phyloP scores from a whole-genome alignment of 345 rosid genomes.

The Limnanthes douglasii region DNA sequence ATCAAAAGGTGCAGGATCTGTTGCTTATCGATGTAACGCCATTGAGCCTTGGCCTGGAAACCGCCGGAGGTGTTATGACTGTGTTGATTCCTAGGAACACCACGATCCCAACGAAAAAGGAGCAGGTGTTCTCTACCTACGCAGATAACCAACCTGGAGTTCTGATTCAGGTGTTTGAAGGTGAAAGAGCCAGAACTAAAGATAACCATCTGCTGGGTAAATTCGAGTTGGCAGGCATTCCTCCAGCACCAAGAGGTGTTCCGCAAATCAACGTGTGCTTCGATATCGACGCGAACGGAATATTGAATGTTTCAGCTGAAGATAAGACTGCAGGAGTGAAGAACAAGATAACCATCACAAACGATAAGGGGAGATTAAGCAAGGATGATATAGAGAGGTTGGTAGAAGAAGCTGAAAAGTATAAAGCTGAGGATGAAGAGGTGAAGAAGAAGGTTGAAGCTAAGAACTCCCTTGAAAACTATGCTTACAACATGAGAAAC shows the following conservation, averaged over 20 bases:
- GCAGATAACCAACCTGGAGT: slow-evolving; percentile 46
- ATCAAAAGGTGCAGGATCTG: neutral
- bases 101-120: slow-evolving; percentile 15
- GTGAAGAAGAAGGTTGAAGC: slow-evolving; percentile 43
- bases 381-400: too few species aligned
- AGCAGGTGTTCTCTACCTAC: slow-evolving; percentile 27
- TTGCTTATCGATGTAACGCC: neutral
- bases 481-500: neutral
- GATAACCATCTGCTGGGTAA: slow-evolving; percentile 49
- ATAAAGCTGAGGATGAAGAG: slow-evolving; percentile 46
- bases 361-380: slow-evolving; percentile 33
- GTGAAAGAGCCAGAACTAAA: slow-evolving; percentile 37
- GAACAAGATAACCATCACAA: slow-evolving; percentile 44
- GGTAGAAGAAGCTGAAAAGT: slow-evolving; percentile 42
- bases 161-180: slow-evolving; percentile 46
- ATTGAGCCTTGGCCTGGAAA: neutral
- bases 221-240: slow-evolving; percentile 42
- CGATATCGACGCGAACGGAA: slow-evolving; percentile 19
- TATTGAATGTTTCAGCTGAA: slow-evolving; percentile 45
- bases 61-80: slow-evolving; percentile 26
- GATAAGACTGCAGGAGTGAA: slow-evolving; percentile 40
- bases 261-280: neutral
- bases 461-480: slow-evolving; percentile 38
- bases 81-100: slow-evolving; percentile 13
- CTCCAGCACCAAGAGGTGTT: slow-evolving; percentile 44